Percentiles rank a stretch among this genome's conserved stretches.
phyloP scores from a whole-genome alignment of 2,329 filamentous ascomycete genomes.

The Arthroderma uncinatum region DNA sequence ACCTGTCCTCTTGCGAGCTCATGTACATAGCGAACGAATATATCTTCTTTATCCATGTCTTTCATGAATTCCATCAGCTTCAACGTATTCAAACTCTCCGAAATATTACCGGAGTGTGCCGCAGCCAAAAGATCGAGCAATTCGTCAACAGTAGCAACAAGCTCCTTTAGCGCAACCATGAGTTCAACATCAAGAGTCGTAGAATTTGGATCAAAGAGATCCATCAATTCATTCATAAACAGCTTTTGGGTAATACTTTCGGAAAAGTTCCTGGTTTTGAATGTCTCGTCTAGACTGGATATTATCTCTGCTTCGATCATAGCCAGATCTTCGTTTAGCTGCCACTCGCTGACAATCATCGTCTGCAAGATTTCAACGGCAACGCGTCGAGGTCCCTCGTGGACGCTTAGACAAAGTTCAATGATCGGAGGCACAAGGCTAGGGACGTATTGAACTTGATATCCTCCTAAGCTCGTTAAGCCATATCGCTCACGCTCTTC shows the following conservation, averaged over 20 bases:
- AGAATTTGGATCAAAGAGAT: slow-evolving; percentile 63
- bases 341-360: slow-evolving; percentile 99
- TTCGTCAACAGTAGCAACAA: slow-evolving; percentile 78
- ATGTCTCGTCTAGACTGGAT: slow-evolving; percentile 78
- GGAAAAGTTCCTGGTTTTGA: slow-evolving; percentile 77
- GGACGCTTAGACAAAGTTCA: slow-evolving; percentile 86
- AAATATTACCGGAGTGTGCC: slow-evolving; percentile 63
- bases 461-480: slow-evolving; percentile 77
- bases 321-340: slow-evolving; percentile 79
- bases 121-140: slow-evolving; percentile 83
- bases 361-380: slow-evolving; percentile 89
- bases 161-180: slow-evolving; percentile 61
- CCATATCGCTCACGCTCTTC: slow-evolving; percentile 72
- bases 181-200: slow-evolving; percentile 44
- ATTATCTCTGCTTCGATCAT: slow-evolving; percentile 95
- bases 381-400: slow-evolving; percentile 78
- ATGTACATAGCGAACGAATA: slow-evolving; percentile 91
- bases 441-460: slow-evolving; percentile 96
- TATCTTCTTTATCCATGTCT: slow-evolving; percentile 94
- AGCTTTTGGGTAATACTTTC: slow-evolving; percentile 86
- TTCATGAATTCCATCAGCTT: slow-evolving; percentile 91
- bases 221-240: slow-evolving; percentile 75
- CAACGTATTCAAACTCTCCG: slow-evolving; percentile 79
- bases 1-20: slow-evolving; percentile 72
- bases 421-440: slow-evolving; percentile 83